Evolutionary conservation across 2,329 filamentous ascomycete genomes (phyloP), one percentile per base, ranked within the genome.

Genomic region (Scedosporium boydii): DNA sequence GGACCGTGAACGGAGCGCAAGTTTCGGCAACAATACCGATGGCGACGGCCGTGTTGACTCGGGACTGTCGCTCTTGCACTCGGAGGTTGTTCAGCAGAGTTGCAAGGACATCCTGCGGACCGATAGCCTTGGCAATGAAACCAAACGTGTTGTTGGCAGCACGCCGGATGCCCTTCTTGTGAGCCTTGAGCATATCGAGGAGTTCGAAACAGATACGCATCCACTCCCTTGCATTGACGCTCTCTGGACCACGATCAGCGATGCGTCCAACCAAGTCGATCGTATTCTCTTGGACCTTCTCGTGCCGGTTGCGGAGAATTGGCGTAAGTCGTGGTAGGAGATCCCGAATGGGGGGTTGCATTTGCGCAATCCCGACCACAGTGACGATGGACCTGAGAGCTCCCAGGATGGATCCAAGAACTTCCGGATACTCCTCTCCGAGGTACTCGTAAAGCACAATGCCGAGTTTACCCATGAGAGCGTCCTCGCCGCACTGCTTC

Each of bases 141-240:
- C 95, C 95, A 70, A 99, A 99, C 0, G 95, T 99, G 80, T 99
- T 99, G 84, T 99, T 99, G 69, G 95, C 96, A 23, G 95, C 95
- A 75, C 95, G 89, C 67, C 95, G 90, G 68, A 99, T 99, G 67
- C 95, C 96, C 82, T 99, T 99, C 79, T 99, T 99, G 81, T 99
- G 95, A 6, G 95, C 95, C 77, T 99, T 99, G 70, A 99, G 85
- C 95, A 99, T 99, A 77, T 99, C 95, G 34, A 99, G 86, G 61
- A 99, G 81, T 78, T 99, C 95, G 75, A 99, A 99, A 78, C 95
- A 99, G 74, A 99, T 99, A 73, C 95, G 88, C 96, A 99, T 99
- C 95, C 95, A 99, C 76, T 99, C 95, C 70, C 95, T 86, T 14
- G 95, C 93, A 72, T 96, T 96, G 72, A 99, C 95, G 66, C 90